Percentiles rank a stretch among this genome's conserved stretches.
Conservation (phyloP, 768 basidiomycete species). For the Mycena capillaripes region DNA sequence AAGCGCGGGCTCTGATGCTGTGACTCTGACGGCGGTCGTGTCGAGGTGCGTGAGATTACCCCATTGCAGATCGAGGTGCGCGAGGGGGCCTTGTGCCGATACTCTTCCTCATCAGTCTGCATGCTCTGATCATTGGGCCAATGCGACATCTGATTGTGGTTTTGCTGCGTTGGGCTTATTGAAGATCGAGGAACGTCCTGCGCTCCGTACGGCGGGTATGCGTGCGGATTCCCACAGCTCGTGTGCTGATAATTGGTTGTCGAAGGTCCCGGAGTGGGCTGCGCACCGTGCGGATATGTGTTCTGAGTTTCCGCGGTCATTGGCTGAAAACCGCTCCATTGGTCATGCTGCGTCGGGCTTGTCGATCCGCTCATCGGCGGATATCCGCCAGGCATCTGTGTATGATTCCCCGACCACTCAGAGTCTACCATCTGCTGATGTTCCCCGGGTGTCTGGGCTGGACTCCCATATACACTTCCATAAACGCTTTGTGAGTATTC, state of each 20-base stretch:
- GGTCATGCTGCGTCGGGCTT: constrained; percentile 1
- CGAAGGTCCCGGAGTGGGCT: background rate
- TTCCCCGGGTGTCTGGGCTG: background rate
- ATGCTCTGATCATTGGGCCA: background rate
- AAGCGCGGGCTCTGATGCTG: background rate
- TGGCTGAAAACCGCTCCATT: background rate
- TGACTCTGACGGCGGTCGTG: too few relatives aligned
- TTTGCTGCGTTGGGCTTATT: background rate
- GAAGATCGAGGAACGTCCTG: background rate
- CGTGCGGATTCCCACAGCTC: too few relatives aligned
- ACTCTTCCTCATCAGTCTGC: background rate
- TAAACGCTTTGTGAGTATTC: background rate
- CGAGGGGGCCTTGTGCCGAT: background rate
- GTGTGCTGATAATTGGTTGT: background rate
- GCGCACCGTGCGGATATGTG: background rate
- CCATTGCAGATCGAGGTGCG: background rate
- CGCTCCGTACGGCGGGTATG: too few relatives aligned
- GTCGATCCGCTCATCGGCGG: background rate
- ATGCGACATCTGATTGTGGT: background rate
- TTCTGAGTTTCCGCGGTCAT: background rate
- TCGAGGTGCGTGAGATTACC: background rate
- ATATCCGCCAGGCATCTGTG: background rate
- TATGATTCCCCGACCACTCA: background rate
- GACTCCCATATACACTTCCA: background rate
- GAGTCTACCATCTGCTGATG: background rate